phyloP scores from a whole-genome alignment of 2,329 filamentous ascomycete species.

The Colletotrichum orchidophilum region DNA sequence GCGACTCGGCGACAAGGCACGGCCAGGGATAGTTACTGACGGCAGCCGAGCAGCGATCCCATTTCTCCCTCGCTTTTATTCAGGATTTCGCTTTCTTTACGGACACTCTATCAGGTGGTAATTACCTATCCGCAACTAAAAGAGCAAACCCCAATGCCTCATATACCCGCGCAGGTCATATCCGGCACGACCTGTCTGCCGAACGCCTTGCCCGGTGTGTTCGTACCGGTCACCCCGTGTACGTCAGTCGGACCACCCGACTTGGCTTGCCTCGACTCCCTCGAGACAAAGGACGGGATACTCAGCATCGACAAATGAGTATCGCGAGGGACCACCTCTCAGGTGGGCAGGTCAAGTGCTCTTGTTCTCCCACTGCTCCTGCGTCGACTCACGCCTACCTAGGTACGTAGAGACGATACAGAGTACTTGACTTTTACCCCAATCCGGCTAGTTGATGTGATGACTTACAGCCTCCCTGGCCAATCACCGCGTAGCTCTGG shows the following conservation, averaged over 20 bases:
- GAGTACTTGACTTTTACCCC: not conserved
- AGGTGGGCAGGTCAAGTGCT: not conserved
- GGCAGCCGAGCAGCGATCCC: not conserved
- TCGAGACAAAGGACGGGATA: not conserved
- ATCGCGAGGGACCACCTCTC: too few species aligned
- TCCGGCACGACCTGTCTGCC: not conserved
- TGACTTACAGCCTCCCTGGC: not conserved
- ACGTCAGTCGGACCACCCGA: not conserved
- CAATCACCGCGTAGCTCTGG: conserved; percentile 4
- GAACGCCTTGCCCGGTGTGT: not conserved
- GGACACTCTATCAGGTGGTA: not conserved
- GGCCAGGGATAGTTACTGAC: conserved; percentile 15
- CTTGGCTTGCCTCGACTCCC: not conserved
- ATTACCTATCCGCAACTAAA: not conserved
- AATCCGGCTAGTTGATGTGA: conserved; percentile 25
- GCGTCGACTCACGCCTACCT: too few species aligned
- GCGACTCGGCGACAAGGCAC: not conserved
- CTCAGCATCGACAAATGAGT: not conserved
- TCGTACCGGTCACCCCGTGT: too few species aligned
- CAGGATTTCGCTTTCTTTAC: not conserved
- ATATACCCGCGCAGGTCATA: not conserved
- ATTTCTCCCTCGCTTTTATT: not conserved
- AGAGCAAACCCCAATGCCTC: not conserved
- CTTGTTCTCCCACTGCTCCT: not conserved
- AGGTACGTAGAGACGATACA: too few species aligned